Conservation (phyloP, 2,329 filamentous ascomycete species). For the Colletotrichum noveboracense region DNA sequence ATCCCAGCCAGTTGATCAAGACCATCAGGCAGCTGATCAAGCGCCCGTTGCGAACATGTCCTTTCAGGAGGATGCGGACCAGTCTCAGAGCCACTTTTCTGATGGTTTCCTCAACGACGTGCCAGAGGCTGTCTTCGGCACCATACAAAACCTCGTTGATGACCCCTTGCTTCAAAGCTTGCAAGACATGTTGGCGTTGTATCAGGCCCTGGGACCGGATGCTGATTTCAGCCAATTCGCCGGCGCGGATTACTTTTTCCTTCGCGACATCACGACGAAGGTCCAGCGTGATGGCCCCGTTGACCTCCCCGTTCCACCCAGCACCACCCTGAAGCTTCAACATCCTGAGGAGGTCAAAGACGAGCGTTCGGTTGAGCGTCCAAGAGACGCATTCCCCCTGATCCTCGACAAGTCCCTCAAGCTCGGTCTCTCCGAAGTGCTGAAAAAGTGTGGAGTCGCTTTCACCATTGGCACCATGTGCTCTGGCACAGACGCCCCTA, state of each 20-base stretch:
- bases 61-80: not conserved
- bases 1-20: not conserved
- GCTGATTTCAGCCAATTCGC: not conserved
- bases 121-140: not conserved
- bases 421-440: constrained; percentile 27
- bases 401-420: constrained; percentile 5
- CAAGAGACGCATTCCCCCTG: constrained; percentile 14
- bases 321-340: not conserved
- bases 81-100: not conserved
- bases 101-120: not conserved
- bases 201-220: not conserved
- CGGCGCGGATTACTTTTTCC: not conserved
- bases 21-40: not conserved
- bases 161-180: not conserved
- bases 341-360: not conserved
- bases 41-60: not conserved
- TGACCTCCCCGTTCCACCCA: not conserved
- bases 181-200: not conserved
- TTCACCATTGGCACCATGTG: constrained; percentile 73
- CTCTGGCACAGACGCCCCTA: constrained; percentile 78
- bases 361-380: not conserved
- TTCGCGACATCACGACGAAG: not conserved
- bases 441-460: constrained; percentile 28
- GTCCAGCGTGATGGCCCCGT: not conserved
- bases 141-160: not conserved